Conservation (phyloP, 148 eudicot species). For the Fallopia convolvulus region DNA sequence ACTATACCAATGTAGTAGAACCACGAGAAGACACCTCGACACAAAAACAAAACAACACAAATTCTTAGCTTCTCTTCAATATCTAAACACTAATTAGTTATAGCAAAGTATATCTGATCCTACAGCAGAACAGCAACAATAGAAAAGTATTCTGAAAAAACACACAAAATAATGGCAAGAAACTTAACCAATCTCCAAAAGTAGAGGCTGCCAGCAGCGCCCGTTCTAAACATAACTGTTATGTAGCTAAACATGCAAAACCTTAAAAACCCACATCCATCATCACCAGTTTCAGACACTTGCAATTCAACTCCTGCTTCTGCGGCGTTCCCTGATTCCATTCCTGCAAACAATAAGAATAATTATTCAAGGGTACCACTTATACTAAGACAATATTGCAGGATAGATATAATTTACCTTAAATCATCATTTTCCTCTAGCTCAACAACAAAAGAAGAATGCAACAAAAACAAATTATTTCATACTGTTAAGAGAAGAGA, state of each 20-base stretch:
- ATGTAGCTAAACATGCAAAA: slow-evolving; percentile 50
- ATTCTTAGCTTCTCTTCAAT: slow-evolving; percentile 40
- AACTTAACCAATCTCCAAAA: slow-evolving; percentile 76
- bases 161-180: slow-evolving; percentile 37
- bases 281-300: slow-evolving; percentile 14
- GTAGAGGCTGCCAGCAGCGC: slow-evolving; percentile 41
- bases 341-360: slow-evolving; percentile 34
- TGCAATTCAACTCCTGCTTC: slow-evolving; percentile 78
- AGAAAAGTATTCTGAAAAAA: slow-evolving; percentile 16
- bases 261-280: slow-evolving; percentile 38
- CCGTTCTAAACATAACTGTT: slow-evolving; percentile 50
- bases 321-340: slow-evolving; percentile 73
- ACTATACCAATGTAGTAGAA: slow-evolving; percentile 75
- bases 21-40: slow-evolving; percentile 86
- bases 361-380: not conserved
- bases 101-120: slow-evolving; percentile 4
- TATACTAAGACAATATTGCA: not conserved
- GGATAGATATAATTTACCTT: not conserved
- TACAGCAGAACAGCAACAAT: slow-evolving; percentile 17
- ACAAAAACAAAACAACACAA: slow-evolving; percentile 72
- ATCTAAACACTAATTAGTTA: slow-evolving; percentile 10
- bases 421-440: not conserved
- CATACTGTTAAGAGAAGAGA: not conserved
- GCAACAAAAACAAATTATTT: not conserved
- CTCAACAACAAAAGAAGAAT: not conserved